These are phyloP conservation scores for Betula pendula DNA, from an alignment of 306 rosid species.

Conservation along the genomic window DNA sequence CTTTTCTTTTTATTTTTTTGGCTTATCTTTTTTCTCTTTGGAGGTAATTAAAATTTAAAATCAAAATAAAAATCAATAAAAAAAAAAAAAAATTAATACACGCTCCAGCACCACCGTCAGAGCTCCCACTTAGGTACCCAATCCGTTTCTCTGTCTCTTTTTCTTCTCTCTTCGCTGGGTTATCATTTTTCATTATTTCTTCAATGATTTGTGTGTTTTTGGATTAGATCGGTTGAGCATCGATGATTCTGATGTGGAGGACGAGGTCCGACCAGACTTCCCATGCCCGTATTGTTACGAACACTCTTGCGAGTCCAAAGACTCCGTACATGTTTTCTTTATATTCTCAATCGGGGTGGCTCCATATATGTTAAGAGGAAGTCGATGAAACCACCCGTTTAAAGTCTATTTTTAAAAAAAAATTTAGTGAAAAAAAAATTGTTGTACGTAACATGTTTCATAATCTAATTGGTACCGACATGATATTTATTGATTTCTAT, in stretches of 20 bases:
- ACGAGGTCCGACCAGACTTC: slow-evolving; percentile 85
- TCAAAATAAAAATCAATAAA: neutral
- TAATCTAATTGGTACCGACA: no score
- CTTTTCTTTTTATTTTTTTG: no score
- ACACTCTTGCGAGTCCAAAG: slow-evolving; percentile 83
- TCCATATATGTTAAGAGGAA: no score
- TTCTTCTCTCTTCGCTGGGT: neutral
- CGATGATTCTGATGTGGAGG: slow-evolving; percentile 84
- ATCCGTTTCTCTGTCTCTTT: neutral
- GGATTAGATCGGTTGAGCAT: slow-evolving; percentile 78
- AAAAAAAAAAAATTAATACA: slow-evolving; percentile 15
- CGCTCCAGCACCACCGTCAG: slow-evolving; percentile 70
- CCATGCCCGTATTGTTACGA: slow-evolving; percentile 91
- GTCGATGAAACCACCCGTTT: no score
- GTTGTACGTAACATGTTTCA: no score
- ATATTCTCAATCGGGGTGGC: no score
- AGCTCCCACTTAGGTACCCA: slow-evolving; percentile 68
- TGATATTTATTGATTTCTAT: no score
- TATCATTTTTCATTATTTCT: neutral
- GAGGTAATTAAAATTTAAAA: slow-evolving; percentile 1
- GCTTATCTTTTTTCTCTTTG: no score
- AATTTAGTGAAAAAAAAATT: no score
- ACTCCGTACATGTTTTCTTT: slow-evolving; percentile 58
- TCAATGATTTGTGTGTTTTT: slow-evolving; percentile 13
- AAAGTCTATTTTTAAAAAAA: no score